These are phyloP conservation scores for Candida sp. DNA, from an alignment of 1,139 yeast genomes.

Conservation along the genomic window DNA sequence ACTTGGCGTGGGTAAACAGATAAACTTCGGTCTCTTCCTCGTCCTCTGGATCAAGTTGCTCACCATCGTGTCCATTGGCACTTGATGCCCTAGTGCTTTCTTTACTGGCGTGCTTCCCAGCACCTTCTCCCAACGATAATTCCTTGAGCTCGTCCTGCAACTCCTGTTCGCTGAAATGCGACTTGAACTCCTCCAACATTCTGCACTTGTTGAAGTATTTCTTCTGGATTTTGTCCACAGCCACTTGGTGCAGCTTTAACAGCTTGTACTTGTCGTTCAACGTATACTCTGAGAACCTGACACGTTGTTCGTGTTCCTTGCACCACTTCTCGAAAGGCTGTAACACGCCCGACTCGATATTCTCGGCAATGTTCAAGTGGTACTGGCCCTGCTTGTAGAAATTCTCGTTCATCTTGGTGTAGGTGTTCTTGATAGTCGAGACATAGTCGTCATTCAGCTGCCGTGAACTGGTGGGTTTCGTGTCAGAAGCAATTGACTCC, in stretches of 20 bases:
- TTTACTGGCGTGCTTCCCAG: conserved; percentile 18
- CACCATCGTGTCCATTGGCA: conserved; percentile 21
- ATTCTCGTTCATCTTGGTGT: conserved; percentile 59
- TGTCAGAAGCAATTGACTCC: conserved; percentile 20
- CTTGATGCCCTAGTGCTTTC: conserved; percentile 17
- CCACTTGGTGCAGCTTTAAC: conserved; percentile 50
- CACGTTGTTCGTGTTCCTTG: conserved; percentile 69
- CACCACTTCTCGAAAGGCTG: conserved; percentile 83
- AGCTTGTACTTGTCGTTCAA: conserved; percentile 54
- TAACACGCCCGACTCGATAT: conserved; percentile 63
- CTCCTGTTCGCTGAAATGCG: conserved; percentile 53
- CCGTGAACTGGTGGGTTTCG: conserved; percentile 35
- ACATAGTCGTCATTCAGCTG: conserved; percentile 48
- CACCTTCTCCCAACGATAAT: conserved; percentile 25
- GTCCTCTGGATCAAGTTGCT: conserved; percentile 17
- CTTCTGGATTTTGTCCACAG: conserved; percentile 65
- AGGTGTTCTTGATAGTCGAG: conserved; percentile 61
- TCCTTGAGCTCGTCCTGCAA: conserved; percentile 35
- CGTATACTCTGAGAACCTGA: conserved; percentile 63
- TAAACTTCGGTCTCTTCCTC: conserved; percentile 24
- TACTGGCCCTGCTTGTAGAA: conserved; percentile 69
- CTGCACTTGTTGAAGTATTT: conserved; percentile 82
- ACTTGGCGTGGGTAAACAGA: conserved; percentile 32
- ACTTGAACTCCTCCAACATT: conserved; percentile 64
- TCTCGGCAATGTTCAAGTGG: conserved; percentile 69